Percentiles rank a stretch among this genome's conserved stretches.
Conservation (phyloP, 129 eudicot genomes). For the Lonicera japonica region DNA sequence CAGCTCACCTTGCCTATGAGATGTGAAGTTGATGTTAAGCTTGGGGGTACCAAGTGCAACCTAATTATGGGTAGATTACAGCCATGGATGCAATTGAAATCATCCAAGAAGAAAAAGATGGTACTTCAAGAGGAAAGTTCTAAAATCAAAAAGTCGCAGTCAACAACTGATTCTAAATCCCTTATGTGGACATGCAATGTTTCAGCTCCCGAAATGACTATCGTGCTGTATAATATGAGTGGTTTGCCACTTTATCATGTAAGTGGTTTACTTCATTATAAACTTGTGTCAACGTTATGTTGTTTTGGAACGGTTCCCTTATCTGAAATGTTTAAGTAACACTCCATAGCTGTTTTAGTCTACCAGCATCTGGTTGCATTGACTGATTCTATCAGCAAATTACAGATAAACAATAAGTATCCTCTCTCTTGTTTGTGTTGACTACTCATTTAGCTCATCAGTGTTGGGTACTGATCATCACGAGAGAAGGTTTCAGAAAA, state of each 20-base stretch:
- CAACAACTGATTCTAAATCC: conserved; percentile 60
- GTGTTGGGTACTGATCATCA: too few species aligned
- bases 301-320: neutral
- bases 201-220: conserved; percentile 98
- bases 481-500: too few species aligned
- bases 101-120: conserved; percentile 52
- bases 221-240: conserved; percentile 56
- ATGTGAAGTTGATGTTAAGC: conserved; percentile 91
- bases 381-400: neutral
- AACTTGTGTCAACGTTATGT: neutral
- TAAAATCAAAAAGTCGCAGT: conserved; percentile 24
- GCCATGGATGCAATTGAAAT: conserved; percentile 66
- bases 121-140: conserved; percentile 46
- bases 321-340: neutral
- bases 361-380: neutral
- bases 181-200: conserved; percentile 97
- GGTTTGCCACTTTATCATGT: conserved; percentile 79
- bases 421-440: too few species aligned
- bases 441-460: too few species aligned
- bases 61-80: conserved; percentile 60
- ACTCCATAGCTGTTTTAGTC: neutral
- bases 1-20: conserved; percentile 82
- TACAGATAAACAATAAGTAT: too few species aligned
- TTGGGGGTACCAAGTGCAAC: conserved; percentile 95
- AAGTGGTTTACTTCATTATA: conserved; percentile 22